Base-by-base conservation (phyloP, 106 monocot species). In the Platanthera guangdongensis region DNA sequence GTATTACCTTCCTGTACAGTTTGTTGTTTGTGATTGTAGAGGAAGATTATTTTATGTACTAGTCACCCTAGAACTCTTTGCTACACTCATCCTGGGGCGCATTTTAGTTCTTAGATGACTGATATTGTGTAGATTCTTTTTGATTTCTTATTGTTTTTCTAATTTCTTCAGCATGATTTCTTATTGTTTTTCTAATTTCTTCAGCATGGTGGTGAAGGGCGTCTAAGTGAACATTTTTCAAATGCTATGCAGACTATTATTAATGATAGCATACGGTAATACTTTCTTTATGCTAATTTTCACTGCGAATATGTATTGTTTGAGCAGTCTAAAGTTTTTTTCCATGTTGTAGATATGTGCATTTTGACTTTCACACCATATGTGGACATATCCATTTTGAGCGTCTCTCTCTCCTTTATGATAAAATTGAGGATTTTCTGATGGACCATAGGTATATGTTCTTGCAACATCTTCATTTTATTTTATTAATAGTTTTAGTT, bases 331-430 rank as follows among this genome's bases (percentile, higher is more conserved):
- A 73, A 75, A 49, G 10, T 57, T 83, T 47, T 8, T 69, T 47
- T 1, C 39, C 11, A 32, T 80, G 14, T 77, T 86, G 76, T 70
- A 99, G 99, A 81, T 99, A 99, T 83, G 75, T 99, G 25, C 99
- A 99, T 82, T 99, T 99, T 87, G 99, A 99, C 76, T 99, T 99
- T 57, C 99, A 99, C 75, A 78, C 68, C 22, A 84, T 94, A 79
- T 99, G 99, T 67, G 99, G 99, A 14, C 94, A 99, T 85, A 84
- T 90, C 59, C 94, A 94, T 84, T 99, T 99, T 94, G 99, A 99
- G 81, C 86, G 86, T 9, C 94, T 99, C 46, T 92, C 94, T 83
- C 77, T 86, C 47, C 94, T 99, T 75, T 99, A 90, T 73, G 83
- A 92, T 54, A 90, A 99, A 80, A 94, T 99, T 65, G 81, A 90